phyloP scores from a whole-genome alignment of 2,329 filamentous ascomycete genomes.

The Dothideomycetes sp. region DNA sequence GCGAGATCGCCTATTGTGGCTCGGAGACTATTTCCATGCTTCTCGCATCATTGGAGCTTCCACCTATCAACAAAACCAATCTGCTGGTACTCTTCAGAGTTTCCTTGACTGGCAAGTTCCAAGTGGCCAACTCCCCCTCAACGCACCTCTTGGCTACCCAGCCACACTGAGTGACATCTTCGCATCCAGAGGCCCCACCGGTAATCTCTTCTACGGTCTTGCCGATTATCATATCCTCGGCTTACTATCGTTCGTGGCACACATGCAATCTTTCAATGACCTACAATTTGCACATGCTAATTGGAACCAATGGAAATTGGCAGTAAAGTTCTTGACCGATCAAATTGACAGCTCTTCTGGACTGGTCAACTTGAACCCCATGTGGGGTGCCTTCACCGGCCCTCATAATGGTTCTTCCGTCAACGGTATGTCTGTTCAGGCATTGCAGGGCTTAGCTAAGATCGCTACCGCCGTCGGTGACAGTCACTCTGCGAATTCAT shows the following conservation, averaged over 20 bases:
- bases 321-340: constrained; percentile 17
- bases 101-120: constrained; percentile 22
- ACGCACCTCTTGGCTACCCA: constrained; percentile 2
- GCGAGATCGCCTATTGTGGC: constrained; percentile 35
- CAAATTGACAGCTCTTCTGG: constrained; percentile 24
- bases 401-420: constrained; percentile 25
- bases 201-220: constrained; percentile 17
- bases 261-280: constrained; percentile 22
- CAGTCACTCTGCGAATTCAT: constrained; percentile 18
- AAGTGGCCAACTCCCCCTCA: background rate
- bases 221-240: constrained; percentile 28
- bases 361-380: constrained; percentile 16
- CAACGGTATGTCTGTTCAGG: constrained; percentile 21
- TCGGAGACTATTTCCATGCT: constrained; percentile 37
- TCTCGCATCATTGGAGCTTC: constrained; percentile 28
- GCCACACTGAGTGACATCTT: background rate
- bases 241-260: constrained; percentile 22
- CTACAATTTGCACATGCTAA: constrained; percentile 15
- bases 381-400: constrained; percentile 22
- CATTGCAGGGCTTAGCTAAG: constrained; percentile 21
- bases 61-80: constrained; percentile 29
- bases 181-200: constrained; percentile 16
- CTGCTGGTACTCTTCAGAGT: constrained; percentile 22
- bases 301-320: constrained; percentile 22
- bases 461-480: constrained; percentile 28